Evolutionary conservation across 2,329 filamentous ascomycete genomes (phyloP), one percentile per base, ranked within the genome.

Genomic region (Cercospora sojina): DNA sequence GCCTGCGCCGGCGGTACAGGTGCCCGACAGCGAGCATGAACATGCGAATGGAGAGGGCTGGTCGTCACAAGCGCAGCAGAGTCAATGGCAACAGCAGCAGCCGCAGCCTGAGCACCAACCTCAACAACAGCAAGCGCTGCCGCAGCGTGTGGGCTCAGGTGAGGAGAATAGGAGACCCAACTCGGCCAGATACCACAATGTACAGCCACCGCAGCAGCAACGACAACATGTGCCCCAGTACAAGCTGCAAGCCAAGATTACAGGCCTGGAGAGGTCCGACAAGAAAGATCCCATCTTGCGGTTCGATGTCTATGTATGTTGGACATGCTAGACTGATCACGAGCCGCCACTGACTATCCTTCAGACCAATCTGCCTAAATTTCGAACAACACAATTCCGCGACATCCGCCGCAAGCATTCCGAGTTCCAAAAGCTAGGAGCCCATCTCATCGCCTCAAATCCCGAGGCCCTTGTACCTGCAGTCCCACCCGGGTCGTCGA

Each of bases 301-400:
- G 73, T 99, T 99, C 77, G 95, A 99, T 80, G 92, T 98, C 70
- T 92, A 99, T 80, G 95, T 98, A 88, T 77, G 90, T 77, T 31
- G 12, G 23, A 9, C 41, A 27, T 16, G 3, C 13, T 32, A 25
- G 38, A 23, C 35, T 9, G 16, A 16, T 47, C 12, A 25, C 13
- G 29, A 20, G 23, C 60, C 59, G 35, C 59, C 49, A n/a, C 49
- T 66, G 51, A 56, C n/a, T 27, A n/a, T 57, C 59, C 23, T 58
- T n/a, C 49, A 99, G 95, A 99, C 95, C 71, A 99, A 99, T 80
- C 90, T 99, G n/a, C 93, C 94, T 62, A 94, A 94, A 73, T 99
- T 97, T 80, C 88, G 95, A 74, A 99, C 95, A 0, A 99, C 95
- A 5, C 95, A 99, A 79, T 99, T 97, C 81, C 93, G 95, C 76